A percentile compares a stretch with the other conserved stretches of the same genome.
These are phyloP conservation scores for Chenopodium formosanum DNA, from an alignment of 148 eudicot genomes.

Conservation along the genomic window DNA sequence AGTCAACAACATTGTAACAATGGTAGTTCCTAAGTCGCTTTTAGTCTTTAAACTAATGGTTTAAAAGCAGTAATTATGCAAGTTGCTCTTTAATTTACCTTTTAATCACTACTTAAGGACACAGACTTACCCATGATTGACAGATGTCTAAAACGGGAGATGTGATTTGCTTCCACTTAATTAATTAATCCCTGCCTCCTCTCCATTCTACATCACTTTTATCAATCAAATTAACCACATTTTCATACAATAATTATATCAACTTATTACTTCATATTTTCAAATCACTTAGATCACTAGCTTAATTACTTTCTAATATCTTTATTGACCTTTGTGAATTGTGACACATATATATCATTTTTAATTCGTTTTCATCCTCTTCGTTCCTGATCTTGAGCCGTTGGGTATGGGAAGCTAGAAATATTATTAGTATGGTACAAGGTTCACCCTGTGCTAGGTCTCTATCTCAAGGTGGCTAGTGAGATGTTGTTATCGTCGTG, in stretches of 20 bases:
- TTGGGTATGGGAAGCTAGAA: background rate
- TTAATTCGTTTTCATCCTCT: background rate
- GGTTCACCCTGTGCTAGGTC: too few relatives aligned
- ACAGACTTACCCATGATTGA: background rate
- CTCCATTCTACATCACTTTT: background rate
- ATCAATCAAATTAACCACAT: background rate
- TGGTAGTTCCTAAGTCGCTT: constrained; percentile 21
- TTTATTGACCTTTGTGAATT: background rate
- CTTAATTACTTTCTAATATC: background rate
- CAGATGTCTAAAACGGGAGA: constrained; percentile 16
- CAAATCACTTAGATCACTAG: background rate
- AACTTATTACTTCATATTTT: background rate
- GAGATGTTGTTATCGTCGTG: too few relatives aligned
- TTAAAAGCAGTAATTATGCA: constrained; percentile 12
- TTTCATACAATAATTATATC: background rate
- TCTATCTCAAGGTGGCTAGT: too few relatives aligned
- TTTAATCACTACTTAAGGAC: background rate
- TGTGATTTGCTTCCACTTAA: background rate
- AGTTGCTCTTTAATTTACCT: constrained; percentile 1
- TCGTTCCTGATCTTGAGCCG: background rate
- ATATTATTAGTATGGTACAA: background rate
- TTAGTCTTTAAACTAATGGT: background rate
- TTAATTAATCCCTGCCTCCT: background rate
- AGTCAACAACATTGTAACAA: background rate
- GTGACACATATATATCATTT: background rate